Percentiles rank a stretch among this genome's conserved stretches.
Conservation (phyloP, 2,329 filamentous ascomycete genomes). For the Periglandula ipomoeae region DNA sequence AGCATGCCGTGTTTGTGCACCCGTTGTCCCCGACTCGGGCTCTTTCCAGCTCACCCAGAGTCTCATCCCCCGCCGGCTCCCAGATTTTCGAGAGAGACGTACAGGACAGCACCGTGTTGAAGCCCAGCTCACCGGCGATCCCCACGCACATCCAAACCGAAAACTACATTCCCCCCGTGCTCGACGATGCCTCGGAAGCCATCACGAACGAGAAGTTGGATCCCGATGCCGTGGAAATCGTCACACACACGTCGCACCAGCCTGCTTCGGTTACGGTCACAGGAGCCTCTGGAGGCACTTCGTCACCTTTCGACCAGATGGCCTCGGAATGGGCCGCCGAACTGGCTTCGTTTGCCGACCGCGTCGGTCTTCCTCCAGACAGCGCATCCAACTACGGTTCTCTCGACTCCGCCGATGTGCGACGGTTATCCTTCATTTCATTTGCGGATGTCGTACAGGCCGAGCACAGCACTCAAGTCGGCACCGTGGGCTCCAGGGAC, state of each 20-base stretch:
- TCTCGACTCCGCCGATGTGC: slow-evolving; percentile 65
- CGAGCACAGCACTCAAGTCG: slow-evolving; percentile 57
- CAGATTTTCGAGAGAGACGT: slow-evolving; percentile 94
- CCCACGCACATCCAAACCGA: slow-evolving; percentile 90
- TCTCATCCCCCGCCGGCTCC: slow-evolving; percentile 68
- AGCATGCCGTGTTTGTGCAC: slow-evolving; percentile 32
- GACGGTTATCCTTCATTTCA: slow-evolving; percentile 86
- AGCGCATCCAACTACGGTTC: slow-evolving; percentile 67
- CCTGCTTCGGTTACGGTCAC: slow-evolving; percentile 62
- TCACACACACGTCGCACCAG: slow-evolving; percentile 78
- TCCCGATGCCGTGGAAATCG: slow-evolving; percentile 85
- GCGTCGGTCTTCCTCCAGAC: slow-evolving; percentile 40
- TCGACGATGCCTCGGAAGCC: slow-evolving; percentile 84
- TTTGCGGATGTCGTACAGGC: slow-evolving; percentile 92
- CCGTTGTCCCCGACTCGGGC: slow-evolving; percentile 58
- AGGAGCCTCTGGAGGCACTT: slow-evolving; percentile 26
- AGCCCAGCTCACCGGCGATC: slow-evolving; percentile 73
- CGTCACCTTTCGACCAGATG: slow-evolving; percentile 30
- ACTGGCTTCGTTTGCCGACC: slow-evolving; percentile 42
- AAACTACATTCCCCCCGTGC: slow-evolving; percentile 82
- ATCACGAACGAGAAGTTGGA: slow-evolving; percentile 82
- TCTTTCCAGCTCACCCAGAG: slow-evolving; percentile 61
- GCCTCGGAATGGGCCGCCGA: slow-evolving; percentile 49
- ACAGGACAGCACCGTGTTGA: slow-evolving; percentile 62
- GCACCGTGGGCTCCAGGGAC: slow-evolving; percentile 49